Evolutionary conservation across 2,329 filamentous ascomycete genomes (phyloP).

Genomic region (Xylariales sp.): DNA sequence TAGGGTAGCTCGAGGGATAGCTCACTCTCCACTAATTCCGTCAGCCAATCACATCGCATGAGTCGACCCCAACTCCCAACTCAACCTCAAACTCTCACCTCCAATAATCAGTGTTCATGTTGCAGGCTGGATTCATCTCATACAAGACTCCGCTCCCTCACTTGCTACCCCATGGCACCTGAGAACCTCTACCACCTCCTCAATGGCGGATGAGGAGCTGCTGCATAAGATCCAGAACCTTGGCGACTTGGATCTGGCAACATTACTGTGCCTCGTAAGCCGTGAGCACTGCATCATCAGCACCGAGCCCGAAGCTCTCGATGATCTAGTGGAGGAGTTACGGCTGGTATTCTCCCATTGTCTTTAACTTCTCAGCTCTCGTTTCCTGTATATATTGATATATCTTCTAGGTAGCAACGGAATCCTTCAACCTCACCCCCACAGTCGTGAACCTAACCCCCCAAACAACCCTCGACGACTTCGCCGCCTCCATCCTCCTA

Average conservation of each 20-base stretch:
- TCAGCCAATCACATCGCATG: too few species aligned
- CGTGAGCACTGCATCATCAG: constrained; percentile 87
- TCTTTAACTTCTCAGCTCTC: not conserved
- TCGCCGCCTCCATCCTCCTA: constrained; percentile 61
- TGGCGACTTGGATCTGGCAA: constrained; percentile 82
- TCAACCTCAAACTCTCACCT: too few species aligned
- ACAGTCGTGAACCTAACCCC: constrained; percentile 68
- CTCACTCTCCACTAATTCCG: too few species aligned
- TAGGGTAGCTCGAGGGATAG: too few species aligned
- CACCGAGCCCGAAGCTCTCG: constrained; percentile 56
- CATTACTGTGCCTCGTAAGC: constrained; percentile 74
- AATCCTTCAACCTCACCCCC: constrained; percentile 68
- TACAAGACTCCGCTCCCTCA: too few species aligned
- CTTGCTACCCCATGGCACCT: constrained; percentile 12
- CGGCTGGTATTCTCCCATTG: constrained; percentile 51
- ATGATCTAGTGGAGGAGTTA: constrained; percentile 70
- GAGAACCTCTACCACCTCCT: constrained; percentile 12
- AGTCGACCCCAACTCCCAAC: too few species aligned
- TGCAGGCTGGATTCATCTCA: too few species aligned
- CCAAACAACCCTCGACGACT: constrained; percentile 74
- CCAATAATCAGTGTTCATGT: too few species aligned
- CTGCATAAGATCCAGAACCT: constrained; percentile 69
- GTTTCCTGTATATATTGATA: not conserved
- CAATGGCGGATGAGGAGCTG: constrained; percentile 60
- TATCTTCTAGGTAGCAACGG: constrained; percentile 53